Base-by-base conservation (phyloP, 345 rosid species). In the Populus ilicifolia region DNA sequence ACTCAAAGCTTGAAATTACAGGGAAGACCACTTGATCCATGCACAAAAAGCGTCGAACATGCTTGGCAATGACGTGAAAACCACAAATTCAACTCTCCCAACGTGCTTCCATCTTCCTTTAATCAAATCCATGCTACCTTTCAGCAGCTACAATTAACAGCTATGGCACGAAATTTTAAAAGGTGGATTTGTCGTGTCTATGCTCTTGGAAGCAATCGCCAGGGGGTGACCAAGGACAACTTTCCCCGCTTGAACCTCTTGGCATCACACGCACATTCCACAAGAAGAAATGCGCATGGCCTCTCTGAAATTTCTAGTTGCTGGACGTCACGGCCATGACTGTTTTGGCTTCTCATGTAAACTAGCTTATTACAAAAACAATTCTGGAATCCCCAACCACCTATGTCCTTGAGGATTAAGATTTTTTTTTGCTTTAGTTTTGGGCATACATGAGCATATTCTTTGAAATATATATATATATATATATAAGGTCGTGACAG, bases 301-400 rank as follows among this genome's bases (percentile, higher is more conserved):
- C 59, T n/a, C 25, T 54, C 4, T 8, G 13, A 56, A 35, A 36
- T 50, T 21, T 5, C 23, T 8, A 21, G 71, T 48, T 62, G 76
- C 46, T 8, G 50, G 70, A 70, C 48, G 73, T 76, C 23, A 69
- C 43, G 69, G 68, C 38, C 61, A 69, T 39, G 56, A 25, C 25
- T 69, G 68, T 11, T 50, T 54, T 59, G 52, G 48, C 64, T 8
- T 75, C 25, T 48, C 23, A 2, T 1, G 8, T 75, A 65, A 75
- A 75, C 13, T 25, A 14, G 7, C 20, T n/a, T 5, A 3, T 44
- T 44, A 6, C 29, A 38, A 8, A 17, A 68, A 18, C 27, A 52
- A 2, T 14, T 23, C 13, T 17, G 29, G 29, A 67, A 56, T 44
- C 18, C 41, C 43, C 23, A 21, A 18, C 33, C n/a, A 30, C 61